Conservation (phyloP, 2,329 filamentous ascomycete species). For the Cladophialophora psammophila region DNA sequence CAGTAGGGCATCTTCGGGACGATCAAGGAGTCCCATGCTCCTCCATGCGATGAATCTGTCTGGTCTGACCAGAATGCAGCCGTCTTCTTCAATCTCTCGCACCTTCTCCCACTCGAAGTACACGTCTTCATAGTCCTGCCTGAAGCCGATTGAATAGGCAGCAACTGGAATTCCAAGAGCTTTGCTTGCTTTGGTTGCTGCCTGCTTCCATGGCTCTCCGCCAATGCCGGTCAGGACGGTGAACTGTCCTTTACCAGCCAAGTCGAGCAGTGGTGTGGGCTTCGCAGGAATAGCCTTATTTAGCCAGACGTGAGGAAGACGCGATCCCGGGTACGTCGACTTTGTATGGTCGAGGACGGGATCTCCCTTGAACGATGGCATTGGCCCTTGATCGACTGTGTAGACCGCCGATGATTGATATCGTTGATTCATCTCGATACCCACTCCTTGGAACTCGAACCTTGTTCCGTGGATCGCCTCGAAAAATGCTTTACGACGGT, state of each 20-base stretch:
- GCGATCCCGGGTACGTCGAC: conserved; percentile 65
- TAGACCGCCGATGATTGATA: conserved; percentile 58
- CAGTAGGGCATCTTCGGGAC: neutral
- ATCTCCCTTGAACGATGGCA: conserved; percentile 45
- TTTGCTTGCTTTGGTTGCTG: conserved; percentile 51
- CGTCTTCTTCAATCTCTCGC: conserved; percentile 63
- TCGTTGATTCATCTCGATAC: conserved; percentile 66
- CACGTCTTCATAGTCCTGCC: conserved; percentile 66
- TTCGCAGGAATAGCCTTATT: conserved; percentile 55
- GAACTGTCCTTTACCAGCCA: conserved; percentile 64
- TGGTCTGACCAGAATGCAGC: conserved; percentile 62
- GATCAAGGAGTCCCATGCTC: conserved; percentile 23
- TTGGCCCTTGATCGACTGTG: conserved; percentile 50
- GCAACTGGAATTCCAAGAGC: conserved; percentile 57
- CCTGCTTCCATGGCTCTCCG: conserved; percentile 61
- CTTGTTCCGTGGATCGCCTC: conserved; percentile 52
- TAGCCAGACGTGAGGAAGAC: conserved; percentile 70
- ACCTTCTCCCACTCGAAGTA: conserved; percentile 66
- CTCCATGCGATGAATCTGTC: conserved; percentile 67
- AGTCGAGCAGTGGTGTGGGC: conserved; percentile 64
- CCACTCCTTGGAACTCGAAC: conserved; percentile 63
- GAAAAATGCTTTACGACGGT: conserved; percentile 51
- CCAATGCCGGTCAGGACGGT: conserved; percentile 62
- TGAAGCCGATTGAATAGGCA: conserved; percentile 62
- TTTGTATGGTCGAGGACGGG: conserved; percentile 53